Percentiles rank a stretch among this genome's conserved stretches.
Conservation (phyloP, 2,329 filamentous ascomycete genomes). For the Colletotrichum euphorbiae region DNA sequence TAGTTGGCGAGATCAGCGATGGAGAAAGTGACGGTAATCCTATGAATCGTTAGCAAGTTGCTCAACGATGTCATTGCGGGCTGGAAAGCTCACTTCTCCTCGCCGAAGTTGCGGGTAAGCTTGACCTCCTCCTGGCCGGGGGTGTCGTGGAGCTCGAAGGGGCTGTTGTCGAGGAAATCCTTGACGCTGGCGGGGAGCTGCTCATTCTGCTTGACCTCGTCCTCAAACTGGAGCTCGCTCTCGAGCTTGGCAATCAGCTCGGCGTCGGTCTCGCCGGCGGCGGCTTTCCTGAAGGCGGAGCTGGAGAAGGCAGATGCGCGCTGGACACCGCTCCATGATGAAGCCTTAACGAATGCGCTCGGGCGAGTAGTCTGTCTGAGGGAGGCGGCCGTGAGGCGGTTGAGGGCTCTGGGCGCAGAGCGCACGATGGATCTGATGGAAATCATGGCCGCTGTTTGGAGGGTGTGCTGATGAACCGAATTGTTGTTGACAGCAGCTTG, state of each 20-base stretch:
- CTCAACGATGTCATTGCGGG: neutral
- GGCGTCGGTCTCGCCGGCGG: slow-evolving; percentile 70
- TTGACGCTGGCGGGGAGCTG: slow-evolving; percentile 81
- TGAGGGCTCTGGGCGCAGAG: slow-evolving; percentile 72
- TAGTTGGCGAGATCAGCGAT: slow-evolving; percentile 83
- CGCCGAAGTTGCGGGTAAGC: slow-evolving; percentile 83
- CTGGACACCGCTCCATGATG: slow-evolving; percentile 50
- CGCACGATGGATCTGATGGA: slow-evolving; percentile 75
- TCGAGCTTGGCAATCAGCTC: slow-evolving; percentile 90
- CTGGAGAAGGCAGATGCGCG: slow-evolving; percentile 63
- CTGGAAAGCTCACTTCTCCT: slow-evolving; percentile 78
- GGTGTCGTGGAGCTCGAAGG: slow-evolving; percentile 85
- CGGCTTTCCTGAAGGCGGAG: slow-evolving; percentile 54
- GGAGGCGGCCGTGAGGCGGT: slow-evolving; percentile 66
- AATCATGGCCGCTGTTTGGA: slow-evolving; percentile 68
- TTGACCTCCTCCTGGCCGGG: slow-evolving; percentile 89
- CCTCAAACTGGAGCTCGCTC: slow-evolving; percentile 86
- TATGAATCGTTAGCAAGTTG: slow-evolving; percentile 32
- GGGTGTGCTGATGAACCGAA: neutral
- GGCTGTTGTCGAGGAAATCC: slow-evolving; percentile 87
- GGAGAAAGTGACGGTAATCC: slow-evolving; percentile 85
- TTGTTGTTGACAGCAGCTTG: neutral
- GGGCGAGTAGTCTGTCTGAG: slow-evolving; percentile 64
- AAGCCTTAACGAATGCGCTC: slow-evolving; percentile 61
- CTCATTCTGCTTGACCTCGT: slow-evolving; percentile 79